These are phyloP conservation scores for Cryomyces antarcticus DNA, from an alignment of 495 filamentous ascomycete genomes.

Conservation along the genomic window DNA sequence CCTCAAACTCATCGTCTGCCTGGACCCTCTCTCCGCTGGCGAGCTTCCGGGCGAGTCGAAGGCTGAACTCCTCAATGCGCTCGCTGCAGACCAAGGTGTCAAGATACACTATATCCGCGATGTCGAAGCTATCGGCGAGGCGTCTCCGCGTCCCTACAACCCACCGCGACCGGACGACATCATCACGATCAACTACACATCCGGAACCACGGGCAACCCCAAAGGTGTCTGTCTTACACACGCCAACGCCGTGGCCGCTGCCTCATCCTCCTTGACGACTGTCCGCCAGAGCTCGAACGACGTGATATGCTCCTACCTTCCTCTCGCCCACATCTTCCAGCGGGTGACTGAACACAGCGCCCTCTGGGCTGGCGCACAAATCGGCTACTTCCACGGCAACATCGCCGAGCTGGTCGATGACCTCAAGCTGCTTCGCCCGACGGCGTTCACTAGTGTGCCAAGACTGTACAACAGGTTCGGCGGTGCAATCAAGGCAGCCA, in stretches of 20 bases:
- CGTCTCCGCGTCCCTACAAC: constrained; percentile 41
- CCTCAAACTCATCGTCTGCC: constrained; percentile 72
- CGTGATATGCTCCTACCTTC: constrained; percentile 66
- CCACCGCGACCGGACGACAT: constrained; percentile 56
- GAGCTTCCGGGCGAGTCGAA: constrained; percentile 67
- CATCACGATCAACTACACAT: constrained; percentile 95
- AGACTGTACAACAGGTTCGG: constrained; percentile 86
- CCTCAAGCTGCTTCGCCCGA: constrained; percentile 68
- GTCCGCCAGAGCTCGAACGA: constrained; percentile 32
- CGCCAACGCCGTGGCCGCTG: constrained; percentile 53
- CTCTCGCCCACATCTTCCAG: constrained; percentile 85
- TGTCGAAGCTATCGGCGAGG: constrained; percentile 56
- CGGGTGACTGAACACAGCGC: constrained; percentile 60
- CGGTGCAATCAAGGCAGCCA: constrained; percentile 54
- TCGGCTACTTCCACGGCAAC: constrained; percentile 93
- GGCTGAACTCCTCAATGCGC: constrained; percentile 45
- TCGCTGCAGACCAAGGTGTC: constrained; percentile 53
- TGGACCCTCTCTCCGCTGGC: constrained; percentile 70
- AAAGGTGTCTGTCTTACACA: constrained; percentile 88
- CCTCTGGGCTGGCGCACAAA: constrained; percentile 48
- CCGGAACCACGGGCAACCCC: constrained; percentile 81
- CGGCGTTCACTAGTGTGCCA: constrained; percentile 71
- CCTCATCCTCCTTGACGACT: constrained; percentile 33
- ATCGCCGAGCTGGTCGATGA: constrained; percentile 78
- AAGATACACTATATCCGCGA: constrained; percentile 57